phyloP scores from a whole-genome alignment of 1,284 basidiomycete species.

The Puccinia triticina region DNA sequence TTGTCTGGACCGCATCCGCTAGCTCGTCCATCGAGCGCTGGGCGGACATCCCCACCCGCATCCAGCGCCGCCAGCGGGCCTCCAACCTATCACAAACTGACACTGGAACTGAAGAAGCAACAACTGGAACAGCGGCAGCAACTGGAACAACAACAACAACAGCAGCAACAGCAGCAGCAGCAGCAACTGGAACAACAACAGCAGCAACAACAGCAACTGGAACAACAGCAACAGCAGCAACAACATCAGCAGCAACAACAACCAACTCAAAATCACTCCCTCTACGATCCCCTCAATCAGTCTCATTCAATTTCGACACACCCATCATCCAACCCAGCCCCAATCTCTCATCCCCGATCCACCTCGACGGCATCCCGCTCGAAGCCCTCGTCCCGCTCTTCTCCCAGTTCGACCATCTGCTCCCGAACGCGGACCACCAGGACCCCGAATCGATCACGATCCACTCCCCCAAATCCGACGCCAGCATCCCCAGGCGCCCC shows the following conservation, averaged over 20 bases:
- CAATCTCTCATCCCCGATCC: background rate
- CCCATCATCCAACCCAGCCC: conserved; percentile 18
- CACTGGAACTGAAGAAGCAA: too few species aligned
- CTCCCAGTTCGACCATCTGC: conserved; percentile 37
- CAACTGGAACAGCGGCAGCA: too few species aligned
- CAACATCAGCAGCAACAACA: conserved; percentile 7
- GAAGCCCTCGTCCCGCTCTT: conserved; percentile 49
- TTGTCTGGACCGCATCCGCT: conserved; percentile 88
- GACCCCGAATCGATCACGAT: conserved; percentile 26
- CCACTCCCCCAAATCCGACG: conserved; percentile 17
- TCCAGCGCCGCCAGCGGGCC: conserved; percentile 44
- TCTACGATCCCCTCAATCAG: conserved; percentile 20
- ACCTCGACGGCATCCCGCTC: conserved; percentile 36
- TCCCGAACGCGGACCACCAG: conserved; percentile 16
- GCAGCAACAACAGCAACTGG: background rate
- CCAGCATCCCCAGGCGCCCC: background rate
- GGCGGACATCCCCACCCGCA: conserved; percentile 65
- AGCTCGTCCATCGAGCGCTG: conserved; percentile 80
- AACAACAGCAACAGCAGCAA: conserved; percentile 14
- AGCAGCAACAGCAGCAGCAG: background rate
- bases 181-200: too few species aligned
- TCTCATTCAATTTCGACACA: conserved; percentile 20
- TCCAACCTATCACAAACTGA: background rate
- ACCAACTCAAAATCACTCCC: background rate
- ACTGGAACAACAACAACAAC: conserved; percentile 30